Conservation (phyloP, 2,329 filamentous ascomycete species). For the Calonectria pteridis region DNA sequence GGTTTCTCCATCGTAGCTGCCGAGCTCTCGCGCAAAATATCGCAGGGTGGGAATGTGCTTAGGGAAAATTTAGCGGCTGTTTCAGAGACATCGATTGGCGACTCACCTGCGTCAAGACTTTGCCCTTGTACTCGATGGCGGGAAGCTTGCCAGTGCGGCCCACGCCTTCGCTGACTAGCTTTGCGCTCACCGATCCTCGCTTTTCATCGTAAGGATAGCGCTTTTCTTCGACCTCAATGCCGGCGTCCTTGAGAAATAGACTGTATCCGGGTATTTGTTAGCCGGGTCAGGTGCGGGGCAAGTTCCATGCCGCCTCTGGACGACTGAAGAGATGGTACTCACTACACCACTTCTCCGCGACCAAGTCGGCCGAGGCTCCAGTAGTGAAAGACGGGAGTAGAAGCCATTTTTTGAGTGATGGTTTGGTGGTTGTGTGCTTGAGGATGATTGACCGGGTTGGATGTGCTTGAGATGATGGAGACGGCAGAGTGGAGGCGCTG, state of each 20-base stretch:
- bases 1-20: constrained; percentile 52
- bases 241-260: constrained; percentile 36
- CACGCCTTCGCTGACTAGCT: constrained; percentile 43
- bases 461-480: neutral
- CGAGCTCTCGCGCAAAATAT: constrained; percentile 51
- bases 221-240: constrained; percentile 30
- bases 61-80: neutral
- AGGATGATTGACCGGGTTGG: neutral
- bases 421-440: neutral
- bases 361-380: constrained; percentile 43
- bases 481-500: neutral
- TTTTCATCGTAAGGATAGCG: constrained; percentile 33
- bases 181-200: constrained; percentile 37
- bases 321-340: constrained; percentile 3
- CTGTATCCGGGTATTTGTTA: neutral
- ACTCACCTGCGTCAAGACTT: constrained; percentile 40
- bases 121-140: constrained; percentile 51
- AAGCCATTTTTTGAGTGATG: neutral
- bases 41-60: constrained; percentile 46
- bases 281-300: neutral
- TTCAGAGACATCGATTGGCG: neutral
- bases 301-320: too few species aligned
- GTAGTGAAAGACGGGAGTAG: constrained; percentile 40
- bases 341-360: constrained; percentile 46
- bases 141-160: constrained; percentile 50